A percentile compares a stretch with the other conserved stretches of the same genome.
Conservation (phyloP, 495 filamentous ascomycete species). For the Neurospora cerealis region DNA sequence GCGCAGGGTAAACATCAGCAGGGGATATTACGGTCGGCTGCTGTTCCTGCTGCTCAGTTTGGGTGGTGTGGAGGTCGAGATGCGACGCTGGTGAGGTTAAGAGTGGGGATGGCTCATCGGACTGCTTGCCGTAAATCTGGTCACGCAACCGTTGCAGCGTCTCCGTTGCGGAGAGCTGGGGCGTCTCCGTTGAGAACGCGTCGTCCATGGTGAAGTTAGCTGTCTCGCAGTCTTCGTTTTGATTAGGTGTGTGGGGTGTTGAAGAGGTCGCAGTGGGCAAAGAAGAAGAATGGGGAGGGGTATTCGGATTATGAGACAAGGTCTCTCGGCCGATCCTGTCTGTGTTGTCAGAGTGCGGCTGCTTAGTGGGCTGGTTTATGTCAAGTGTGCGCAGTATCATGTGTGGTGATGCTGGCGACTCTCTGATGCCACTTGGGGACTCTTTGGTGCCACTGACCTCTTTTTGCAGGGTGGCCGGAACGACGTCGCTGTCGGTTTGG, state of each 20-base stretch:
- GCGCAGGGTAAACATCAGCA: neutral
- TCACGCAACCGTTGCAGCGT: neutral
- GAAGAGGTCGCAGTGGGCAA: neutral
- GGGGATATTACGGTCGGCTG: neutral
- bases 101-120: neutral
- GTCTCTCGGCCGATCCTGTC: neutral
- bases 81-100: neutral
- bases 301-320: neutral
- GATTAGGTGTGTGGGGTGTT: neutral
- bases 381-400: neutral
- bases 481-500: conserved; percentile 6
- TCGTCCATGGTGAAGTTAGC: neutral
- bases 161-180: neutral
- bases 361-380: neutral
- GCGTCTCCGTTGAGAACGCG: neutral
- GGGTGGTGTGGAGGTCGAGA: neutral
- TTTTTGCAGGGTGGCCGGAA: conserved; percentile 12
- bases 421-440: neutral
- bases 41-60: neutral
- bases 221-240: neutral
- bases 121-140: neutral
- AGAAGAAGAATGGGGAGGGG: neutral
- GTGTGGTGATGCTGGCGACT: neutral
- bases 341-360: neutral
- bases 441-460: neutral